A percentile compares a stretch with the other conserved stretches of the same genome.
phyloP scores from a whole-genome alignment of 805 yeast species.

The Wickerhamomyces xylosicus region DNA sequence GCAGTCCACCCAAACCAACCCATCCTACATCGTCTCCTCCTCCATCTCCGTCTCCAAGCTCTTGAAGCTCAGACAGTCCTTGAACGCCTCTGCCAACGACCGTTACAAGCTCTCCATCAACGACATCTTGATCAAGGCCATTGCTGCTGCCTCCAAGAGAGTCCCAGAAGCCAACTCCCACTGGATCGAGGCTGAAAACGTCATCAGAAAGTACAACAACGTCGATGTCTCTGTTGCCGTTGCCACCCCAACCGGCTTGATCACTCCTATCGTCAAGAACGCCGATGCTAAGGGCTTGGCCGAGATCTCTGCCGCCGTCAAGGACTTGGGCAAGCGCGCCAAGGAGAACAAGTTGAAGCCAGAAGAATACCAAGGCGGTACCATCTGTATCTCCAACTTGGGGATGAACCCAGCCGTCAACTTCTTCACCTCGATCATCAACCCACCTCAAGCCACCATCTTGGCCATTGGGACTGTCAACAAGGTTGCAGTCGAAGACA shows the following conservation, averaged over 20 bases:
- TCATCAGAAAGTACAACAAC: constrained; percentile 82
- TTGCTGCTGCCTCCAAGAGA: constrained; percentile 79
- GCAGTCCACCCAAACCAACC: constrained; percentile 77
- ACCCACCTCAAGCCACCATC: constrained; percentile 95
- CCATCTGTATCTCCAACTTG: constrained; percentile 95
- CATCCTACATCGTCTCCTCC: constrained; percentile 88
- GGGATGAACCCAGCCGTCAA: constrained; percentile 97
- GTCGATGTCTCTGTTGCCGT: constrained; percentile 98
- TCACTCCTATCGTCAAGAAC: constrained; percentile 89
- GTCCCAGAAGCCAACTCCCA: constrained; percentile 93
- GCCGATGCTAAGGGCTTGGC: constrained; percentile 85
- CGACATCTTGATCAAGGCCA: constrained; percentile 89
- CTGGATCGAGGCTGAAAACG: constrained; percentile 83
- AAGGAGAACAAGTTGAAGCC: constrained; percentile 88
- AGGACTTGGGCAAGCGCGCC: constrained; percentile 94
- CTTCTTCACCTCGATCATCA: constrained; percentile 90
- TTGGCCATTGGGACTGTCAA: constrained; percentile 90
- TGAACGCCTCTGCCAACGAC: constrained; percentile 79
- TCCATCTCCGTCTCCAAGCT: constrained; percentile 80
- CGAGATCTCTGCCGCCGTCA: constrained; percentile 70
- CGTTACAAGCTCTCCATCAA: constrained; percentile 87
- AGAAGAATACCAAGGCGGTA: constrained; percentile 98
- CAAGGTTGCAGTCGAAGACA: constrained; percentile 89
- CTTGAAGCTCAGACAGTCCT: constrained; percentile 82
- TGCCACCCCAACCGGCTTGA: constrained; percentile 93